Base-by-base conservation (phyloP, 495 filamentous ascomycete genomes). In the Penicillium silybi region DNA sequence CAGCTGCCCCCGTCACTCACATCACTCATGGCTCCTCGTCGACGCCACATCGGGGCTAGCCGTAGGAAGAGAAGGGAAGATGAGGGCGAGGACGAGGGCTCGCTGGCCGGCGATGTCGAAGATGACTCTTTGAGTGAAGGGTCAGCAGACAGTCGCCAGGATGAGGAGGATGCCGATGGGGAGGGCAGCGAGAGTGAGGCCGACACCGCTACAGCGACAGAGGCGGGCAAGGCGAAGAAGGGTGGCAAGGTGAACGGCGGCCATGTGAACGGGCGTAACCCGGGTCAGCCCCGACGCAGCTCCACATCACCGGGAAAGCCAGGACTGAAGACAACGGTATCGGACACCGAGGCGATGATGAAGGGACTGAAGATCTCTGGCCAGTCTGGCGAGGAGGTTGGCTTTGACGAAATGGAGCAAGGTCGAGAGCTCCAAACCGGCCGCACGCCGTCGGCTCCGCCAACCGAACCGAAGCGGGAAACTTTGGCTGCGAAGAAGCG, bases 301-400 rank as follows among this genome's bases (percentile, higher is more conserved):
- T 64, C 67, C 34, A 19, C 56, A 43, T 64, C 65, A 11, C 62
- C 65, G 0, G 41, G 44, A 6, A 74, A 75, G 47, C 62, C 54
- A 38, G 55, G 39, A 13, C 54, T 65, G 13, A 61, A 68, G 16
- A 52, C 65, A 41, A 63, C 75, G 3, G 69, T 79, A 19, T 76
- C 81, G 35, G 93, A 96, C 66, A 93, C 90, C 18, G 86, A 92
- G 55, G 80, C 86, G 53, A 95, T 96, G 92, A 73, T 96, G 73
- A 91, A 90, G 56, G 86, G 89, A 25, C 65, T 97, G 47, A 85
- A 80, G 50, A 73, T 93, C 39, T 78, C 80, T 23, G 81, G 84
- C 46, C 74, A 78, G 3, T 3, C 29, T 39, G 71, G 67, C 16
- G 79, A 76, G 22, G 85, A 78, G 49, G 63, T 90, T 20, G 76